These are phyloP conservation scores for Pichia insulana DNA, from an alignment of 805 yeast genomes.

Conservation along the genomic window DNA sequence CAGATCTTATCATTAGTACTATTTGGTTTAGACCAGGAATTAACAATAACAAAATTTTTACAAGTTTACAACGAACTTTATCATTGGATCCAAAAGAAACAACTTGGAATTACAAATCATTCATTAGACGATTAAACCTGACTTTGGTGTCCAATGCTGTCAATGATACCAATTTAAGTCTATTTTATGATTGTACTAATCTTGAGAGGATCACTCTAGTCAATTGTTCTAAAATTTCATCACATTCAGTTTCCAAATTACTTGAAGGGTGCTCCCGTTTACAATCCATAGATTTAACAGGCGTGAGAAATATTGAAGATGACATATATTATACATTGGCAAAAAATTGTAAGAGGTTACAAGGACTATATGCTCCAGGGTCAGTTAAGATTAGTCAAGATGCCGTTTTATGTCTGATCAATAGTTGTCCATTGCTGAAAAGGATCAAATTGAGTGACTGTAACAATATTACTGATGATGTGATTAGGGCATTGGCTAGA, in stretches of 20 bases:
- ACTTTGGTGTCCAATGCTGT: slow-evolving; percentile 63
- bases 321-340: slow-evolving; percentile 63
- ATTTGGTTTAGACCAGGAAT: slow-evolving; percentile 84
- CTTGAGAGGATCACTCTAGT: slow-evolving; percentile 82
- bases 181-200: slow-evolving; percentile 61
- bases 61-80: slow-evolving; percentile 50
- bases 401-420: slow-evolving; percentile 51
- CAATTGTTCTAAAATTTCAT: slow-evolving; percentile 60
- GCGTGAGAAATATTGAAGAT: slow-evolving; percentile 63
- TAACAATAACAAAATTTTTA: slow-evolving; percentile 40
- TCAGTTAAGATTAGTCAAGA: slow-evolving; percentile 62
- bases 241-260: slow-evolving; percentile 51
- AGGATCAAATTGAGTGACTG: slow-evolving; percentile 77
- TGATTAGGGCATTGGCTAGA: slow-evolving; percentile 51
- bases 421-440: slow-evolving; percentile 64
- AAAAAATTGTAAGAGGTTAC: slow-evolving; percentile 61
- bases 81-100: slow-evolving; percentile 38
- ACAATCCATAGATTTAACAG: slow-evolving; percentile 83
- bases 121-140: slow-evolving; percentile 72
- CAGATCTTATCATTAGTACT: slow-evolving; percentile 64
- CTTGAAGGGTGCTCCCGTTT: slow-evolving; percentile 57
- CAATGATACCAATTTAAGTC: slow-evolving; percentile 51
- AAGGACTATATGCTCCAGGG: slow-evolving; percentile 85
- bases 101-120: slow-evolving; percentile 56
- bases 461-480: slow-evolving; percentile 52